Evolutionary conservation across 768 basidiomycete species (phyloP), one percentile per base, ranked within the genome.

Genomic region (Fistulinella prunicolor): DNA sequence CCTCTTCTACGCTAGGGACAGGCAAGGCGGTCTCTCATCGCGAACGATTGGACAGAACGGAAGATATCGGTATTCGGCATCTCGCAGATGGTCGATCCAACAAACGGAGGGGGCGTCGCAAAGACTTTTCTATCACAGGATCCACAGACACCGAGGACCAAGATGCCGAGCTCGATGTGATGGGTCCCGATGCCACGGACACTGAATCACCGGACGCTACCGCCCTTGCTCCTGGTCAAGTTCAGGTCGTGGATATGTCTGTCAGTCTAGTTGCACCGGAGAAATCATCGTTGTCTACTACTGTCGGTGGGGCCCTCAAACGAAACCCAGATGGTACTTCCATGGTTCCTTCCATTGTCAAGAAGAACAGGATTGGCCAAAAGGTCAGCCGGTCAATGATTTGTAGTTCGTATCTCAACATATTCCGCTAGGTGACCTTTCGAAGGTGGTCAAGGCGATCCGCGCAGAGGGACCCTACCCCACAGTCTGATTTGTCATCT

Each of bases 1-100:
- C 91, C 0, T 92, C 94, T 16, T 80, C 93, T 7, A 86, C 85
- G 1, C 79, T 96, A 45, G 92, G 93, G 14, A 85, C 91, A 1
- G 86, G 86, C 12, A 84, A 77, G 59, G 60, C 72, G 3, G 61
- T 67, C 3, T 86, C 88, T 3, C 78, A 83, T 52, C 76, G 80
- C 34, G 80, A 86, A 41, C 76, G 71, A 4, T 60, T 79, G 21
- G 83, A 83, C 21, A 78, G 72, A 52, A 59, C 67, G 7, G 86
- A 89, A 59, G 80, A 89, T 52, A 72, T 76, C 40, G 73, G 80
- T 38, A 71, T 82, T 47, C 74, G 78, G 30, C 76, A 76, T 44
- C 69, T 74, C 16, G 54, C 86, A 46, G 70, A 79, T 40, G 76
- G 80, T 44, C 68, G 67, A 43, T 30, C 68, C 37, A 72, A 75